phyloP scores from a whole-genome alignment of 148 eudicot species.

The Fallopia convolvulus region DNA sequence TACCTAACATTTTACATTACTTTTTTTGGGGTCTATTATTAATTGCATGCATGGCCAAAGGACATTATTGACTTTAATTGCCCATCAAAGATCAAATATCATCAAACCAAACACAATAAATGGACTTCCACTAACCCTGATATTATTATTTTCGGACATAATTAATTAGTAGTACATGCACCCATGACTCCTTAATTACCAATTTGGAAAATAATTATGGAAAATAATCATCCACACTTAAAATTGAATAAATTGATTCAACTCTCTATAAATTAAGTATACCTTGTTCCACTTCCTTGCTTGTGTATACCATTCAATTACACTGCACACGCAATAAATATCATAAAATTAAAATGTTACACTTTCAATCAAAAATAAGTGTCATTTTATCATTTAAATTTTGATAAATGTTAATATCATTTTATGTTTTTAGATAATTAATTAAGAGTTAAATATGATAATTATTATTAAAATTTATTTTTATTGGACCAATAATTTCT shows the following conservation, averaged over 20 bases:
- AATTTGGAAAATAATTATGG: neutral
- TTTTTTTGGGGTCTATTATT: neutral
- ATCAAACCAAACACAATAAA: conserved; percentile 3
- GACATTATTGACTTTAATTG: neutral
- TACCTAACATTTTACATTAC: neutral
- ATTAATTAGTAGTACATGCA: no score
- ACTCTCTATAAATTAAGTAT: neutral
- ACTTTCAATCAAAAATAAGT: no score
- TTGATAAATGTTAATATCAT: no score
- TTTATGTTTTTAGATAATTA: no score
- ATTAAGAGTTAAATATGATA: no score
- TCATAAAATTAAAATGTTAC: neutral
- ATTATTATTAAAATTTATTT: no score
- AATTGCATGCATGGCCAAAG: conserved; percentile 4
- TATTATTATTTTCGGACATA: neutral
- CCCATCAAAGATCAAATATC: neutral
- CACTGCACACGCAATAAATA: conserved; percentile 32
- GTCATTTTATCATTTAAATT: no score
- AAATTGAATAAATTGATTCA: neutral
- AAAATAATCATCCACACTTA: neutral
- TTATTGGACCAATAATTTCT: no score
- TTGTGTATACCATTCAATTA: conserved; percentile 63
- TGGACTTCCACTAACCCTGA: conserved; percentile 9
- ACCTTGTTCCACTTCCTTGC: conserved; percentile 84
- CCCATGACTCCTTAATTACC: neutral